Evolutionary conservation across 2,329 filamentous ascomycete species (phyloP).

Genomic region (Arthrinium puccinioides): DNA sequence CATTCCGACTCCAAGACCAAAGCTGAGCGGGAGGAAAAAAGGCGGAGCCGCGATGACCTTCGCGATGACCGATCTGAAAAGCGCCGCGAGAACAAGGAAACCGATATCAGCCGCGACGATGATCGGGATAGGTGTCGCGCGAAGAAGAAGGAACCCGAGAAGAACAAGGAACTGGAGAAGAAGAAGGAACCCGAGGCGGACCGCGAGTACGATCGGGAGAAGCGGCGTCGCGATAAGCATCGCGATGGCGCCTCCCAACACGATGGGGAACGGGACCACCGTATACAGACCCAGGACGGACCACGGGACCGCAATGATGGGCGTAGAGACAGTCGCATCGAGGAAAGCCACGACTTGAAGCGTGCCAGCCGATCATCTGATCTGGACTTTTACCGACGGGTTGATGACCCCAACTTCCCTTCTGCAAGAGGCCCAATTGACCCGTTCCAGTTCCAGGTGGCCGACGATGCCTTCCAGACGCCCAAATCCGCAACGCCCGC

Average conservation of each 20-base stretch:
- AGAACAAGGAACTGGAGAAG: too few species aligned
- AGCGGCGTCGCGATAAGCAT: conserved; percentile 15
- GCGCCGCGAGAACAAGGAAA: conserved; percentile 13
- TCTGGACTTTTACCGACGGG: conserved; percentile 18
- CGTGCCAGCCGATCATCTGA: conserved; percentile 10
- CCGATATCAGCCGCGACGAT: conserved; percentile 10
- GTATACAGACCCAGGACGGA: conserved; percentile 9
- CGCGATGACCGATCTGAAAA: conserved; percentile 16
- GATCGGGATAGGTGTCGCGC: conserved; percentile 14
- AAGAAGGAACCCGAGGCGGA: conserved; percentile 8
- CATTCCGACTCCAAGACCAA: conserved; percentile 9
- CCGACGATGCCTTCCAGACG: conserved; percentile 43
- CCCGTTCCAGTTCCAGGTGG: conserved; percentile 52
- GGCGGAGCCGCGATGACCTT: conserved; percentile 19
- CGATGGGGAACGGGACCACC: conserved; percentile 14
- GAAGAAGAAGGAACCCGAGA: conserved; percentile 9
- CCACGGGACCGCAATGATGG: conserved; percentile 14
- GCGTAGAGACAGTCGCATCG: conserved; percentile 20
- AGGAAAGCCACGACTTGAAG: conserved; percentile 10
- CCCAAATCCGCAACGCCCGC: conserved; percentile 30
- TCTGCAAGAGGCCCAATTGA: conserved; percentile 32
- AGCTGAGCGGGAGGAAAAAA: conserved; percentile 16
- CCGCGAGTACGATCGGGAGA: conserved; percentile 13
- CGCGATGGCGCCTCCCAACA: conserved; percentile 22
- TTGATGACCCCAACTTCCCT: conserved; percentile 16